These are phyloP conservation scores for Houttuynia cordata DNA, from an alignment of 164 flowering plant genomes.

Conservation along the genomic window DNA sequence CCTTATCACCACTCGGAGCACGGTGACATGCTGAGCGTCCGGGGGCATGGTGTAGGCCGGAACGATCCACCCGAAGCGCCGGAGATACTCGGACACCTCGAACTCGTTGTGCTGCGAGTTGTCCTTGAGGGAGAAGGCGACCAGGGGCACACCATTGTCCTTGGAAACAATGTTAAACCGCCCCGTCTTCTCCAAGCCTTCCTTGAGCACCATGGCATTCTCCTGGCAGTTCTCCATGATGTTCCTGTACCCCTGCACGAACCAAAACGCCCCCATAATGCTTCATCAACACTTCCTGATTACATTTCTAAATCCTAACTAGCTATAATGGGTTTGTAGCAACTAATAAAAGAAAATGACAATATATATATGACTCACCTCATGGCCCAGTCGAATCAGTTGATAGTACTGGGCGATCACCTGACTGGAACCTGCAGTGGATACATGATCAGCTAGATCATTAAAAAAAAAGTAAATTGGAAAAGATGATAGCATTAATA, in stretches of 20 bases:
- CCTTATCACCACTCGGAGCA: constrained; percentile 37
- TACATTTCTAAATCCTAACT: no score
- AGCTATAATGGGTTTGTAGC: background rate
- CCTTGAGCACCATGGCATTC: constrained; percentile 29
- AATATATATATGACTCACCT: constrained; percentile 27
- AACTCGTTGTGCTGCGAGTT: constrained; percentile 34
- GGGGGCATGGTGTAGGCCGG: constrained; percentile 43
- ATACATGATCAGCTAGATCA: no score
- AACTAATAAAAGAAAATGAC: background rate
- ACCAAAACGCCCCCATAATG: no score
- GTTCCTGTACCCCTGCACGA: constrained; percentile 39
- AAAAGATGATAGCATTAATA: no score
- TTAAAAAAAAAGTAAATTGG: background rate
- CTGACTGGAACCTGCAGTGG: constrained; percentile 50
- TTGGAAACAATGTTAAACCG: constrained; percentile 46
- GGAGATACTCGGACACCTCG: constrained; percentile 35
- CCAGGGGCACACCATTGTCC: constrained; percentile 51
- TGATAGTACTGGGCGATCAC: constrained; percentile 76
- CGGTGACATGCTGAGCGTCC: constrained; percentile 21
- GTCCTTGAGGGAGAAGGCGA: constrained; percentile 54
- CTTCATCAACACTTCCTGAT: background rate
- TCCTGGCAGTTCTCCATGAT: constrained; percentile 49
- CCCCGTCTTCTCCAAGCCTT: constrained; percentile 39
- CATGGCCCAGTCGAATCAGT: constrained; percentile 51
- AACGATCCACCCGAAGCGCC: constrained; percentile 56